Percentiles rank a stretch among this genome's conserved stretches.
Evolutionary conservation across 495 filamentous ascomycete species (phyloP).

Genomic region (Penicillium robsamsonii): DNA sequence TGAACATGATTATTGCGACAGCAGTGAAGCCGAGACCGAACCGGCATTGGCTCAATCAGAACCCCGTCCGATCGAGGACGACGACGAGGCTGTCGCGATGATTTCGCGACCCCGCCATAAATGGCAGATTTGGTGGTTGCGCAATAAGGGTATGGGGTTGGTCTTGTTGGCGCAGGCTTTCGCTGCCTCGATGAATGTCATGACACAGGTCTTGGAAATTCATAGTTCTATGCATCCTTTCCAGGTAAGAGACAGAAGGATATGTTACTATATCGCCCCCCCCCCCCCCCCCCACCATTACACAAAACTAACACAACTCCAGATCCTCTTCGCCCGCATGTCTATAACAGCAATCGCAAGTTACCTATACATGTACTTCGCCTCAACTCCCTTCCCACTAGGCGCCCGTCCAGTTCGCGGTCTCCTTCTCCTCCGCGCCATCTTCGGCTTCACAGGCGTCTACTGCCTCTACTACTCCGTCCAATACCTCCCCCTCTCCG

Average conservation of each 20-base stretch:
- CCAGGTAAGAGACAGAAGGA: slow-evolving; percentile 51
- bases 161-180: slow-evolving; percentile 80
- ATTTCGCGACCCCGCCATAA: slow-evolving; percentile 22
- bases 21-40: slow-evolving; percentile 12
- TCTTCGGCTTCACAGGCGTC: slow-evolving; percentile 83
- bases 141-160: slow-evolving; percentile 71
- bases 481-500: slow-evolving; percentile 81
- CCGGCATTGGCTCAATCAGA: slow-evolving; percentile 20
- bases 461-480: slow-evolving; percentile 80
- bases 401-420: slow-evolving; percentile 62
- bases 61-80: slow-evolving; percentile 22
- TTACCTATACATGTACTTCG: slow-evolving; percentile 73
- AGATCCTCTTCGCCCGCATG: slow-evolving; percentile 85
- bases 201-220: slow-evolving; percentile 73
- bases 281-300: too few species aligned
- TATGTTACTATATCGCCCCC: not conserved
- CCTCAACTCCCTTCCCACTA: slow-evolving; percentile 63
- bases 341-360: slow-evolving; percentile 67
- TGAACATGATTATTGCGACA: slow-evolving; percentile 3
- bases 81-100: not conserved
- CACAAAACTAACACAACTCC: slow-evolving; percentile 3
- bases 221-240: slow-evolving; percentile 77
- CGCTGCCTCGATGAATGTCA: slow-evolving; percentile 83
- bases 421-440: slow-evolving; percentile 66
- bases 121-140: slow-evolving; percentile 43